Evolutionary conservation across 768 basidiomycete species (phyloP).

Genomic region (Russula sp.): DNA sequence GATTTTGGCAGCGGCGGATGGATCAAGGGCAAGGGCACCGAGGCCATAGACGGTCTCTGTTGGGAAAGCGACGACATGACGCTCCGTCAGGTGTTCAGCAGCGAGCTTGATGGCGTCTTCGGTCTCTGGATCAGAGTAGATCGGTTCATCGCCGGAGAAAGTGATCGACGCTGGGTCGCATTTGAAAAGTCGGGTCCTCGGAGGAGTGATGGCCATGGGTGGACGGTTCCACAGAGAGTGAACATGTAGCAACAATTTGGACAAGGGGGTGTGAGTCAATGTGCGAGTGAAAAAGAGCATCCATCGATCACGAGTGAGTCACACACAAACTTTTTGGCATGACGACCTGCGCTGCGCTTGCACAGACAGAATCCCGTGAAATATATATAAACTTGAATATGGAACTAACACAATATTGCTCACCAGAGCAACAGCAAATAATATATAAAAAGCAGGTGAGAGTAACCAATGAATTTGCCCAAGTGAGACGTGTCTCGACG

Average conservation of each 20-base stretch:
- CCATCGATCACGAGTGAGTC: not conserved
- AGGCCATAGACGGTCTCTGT: constrained; percentile 99
- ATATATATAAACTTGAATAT: not conserved
- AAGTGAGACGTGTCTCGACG: not conserved
- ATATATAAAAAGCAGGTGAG: constrained; percentile 3
- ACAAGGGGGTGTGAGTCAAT: not conserved
- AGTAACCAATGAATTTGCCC: not conserved
- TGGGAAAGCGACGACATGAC: constrained; percentile 75
- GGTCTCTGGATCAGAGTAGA: constrained; percentile 45
- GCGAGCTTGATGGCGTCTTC: constrained; percentile 48
- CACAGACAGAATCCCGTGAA: no score
- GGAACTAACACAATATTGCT: constrained; percentile 2
- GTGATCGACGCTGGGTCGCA: constrained; percentile 60
- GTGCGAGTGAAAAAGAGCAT: not conserved
- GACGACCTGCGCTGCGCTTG: no score
- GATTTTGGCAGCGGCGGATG: constrained; percentile 60
- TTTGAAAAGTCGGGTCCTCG: constrained; percentile 38
- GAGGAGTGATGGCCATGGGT: constrained; percentile 21
- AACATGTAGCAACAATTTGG: constrained; percentile 1
- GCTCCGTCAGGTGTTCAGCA: constrained; percentile 43
- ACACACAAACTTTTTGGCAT: no score
- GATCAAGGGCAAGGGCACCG: constrained; percentile 73
- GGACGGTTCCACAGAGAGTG: not conserved
- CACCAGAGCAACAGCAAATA: constrained; percentile 2
- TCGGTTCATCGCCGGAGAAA: constrained; percentile 45